phyloP scores from a whole-genome alignment of 176 grass and related monocot genomes.

The Rhynchospora tenuis region DNA sequence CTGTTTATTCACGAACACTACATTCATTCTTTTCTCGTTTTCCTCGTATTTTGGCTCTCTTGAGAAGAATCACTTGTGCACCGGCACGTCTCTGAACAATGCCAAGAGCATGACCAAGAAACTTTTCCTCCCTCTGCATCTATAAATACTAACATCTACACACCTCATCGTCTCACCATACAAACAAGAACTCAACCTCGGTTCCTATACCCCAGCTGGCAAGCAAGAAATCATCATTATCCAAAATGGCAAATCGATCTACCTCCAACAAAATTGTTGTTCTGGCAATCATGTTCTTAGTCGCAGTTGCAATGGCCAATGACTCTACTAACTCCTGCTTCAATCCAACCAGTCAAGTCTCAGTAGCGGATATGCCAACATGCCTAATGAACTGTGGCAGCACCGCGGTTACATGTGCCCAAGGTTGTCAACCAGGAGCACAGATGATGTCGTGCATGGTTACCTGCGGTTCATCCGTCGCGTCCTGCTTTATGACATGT shows the following conservation, averaged over 20 bases:
- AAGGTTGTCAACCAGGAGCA: not conserved
- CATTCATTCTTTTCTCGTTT: not conserved
- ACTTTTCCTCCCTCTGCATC: not conserved
- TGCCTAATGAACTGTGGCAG: not conserved
- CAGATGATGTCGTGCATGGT: not conserved
- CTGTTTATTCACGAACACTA: not conserved
- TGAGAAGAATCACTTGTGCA: not conserved
- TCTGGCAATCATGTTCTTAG: not conserved
- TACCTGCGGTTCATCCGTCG: not conserved
- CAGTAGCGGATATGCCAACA: not conserved
- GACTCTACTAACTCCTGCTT: not conserved
- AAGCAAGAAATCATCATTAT: not conserved
- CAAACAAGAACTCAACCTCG: not conserved
- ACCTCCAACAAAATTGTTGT: not conserved
- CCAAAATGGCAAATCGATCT: not conserved
- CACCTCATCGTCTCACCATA: not conserved
- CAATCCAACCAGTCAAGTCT: not conserved
- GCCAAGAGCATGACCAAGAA: constrained; percentile 9
- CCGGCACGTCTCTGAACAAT: not conserved
- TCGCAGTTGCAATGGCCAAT: not conserved
- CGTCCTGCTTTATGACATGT: not conserved
- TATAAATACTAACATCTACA: not conserved
- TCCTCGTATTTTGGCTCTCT: not conserved
- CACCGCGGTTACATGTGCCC: not conserved
- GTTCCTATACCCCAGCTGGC: not conserved